Evolutionary conservation across 305 asterid genomes (phyloP), one percentile per base, ranked within the genome.

Genomic region (Rubia balearica): DNA sequence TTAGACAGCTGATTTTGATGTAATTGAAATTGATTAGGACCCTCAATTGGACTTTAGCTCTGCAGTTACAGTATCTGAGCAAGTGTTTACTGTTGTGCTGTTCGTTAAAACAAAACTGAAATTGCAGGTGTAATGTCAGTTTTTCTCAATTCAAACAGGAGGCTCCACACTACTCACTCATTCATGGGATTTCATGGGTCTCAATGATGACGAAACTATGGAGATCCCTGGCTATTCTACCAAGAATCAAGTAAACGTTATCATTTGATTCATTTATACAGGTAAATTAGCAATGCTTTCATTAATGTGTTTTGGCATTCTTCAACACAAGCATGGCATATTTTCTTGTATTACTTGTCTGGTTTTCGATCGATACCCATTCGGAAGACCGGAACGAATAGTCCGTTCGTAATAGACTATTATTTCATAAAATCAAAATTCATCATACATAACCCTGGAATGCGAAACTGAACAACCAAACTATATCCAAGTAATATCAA

Each of bases 131-230:
- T 93, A 66, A 94, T 93, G 74, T 90, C 96, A 14, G 98, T 93
- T 16, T 93, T 93, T 77, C 92, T 90, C 72, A 93, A 90, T 79
- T 78, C 80, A 43, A 89, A 75, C 82, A 88, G 97, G 80, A 82
- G 64, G 38, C 85, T 93, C 68, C 98, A 90, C 81, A 93, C 98
- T 11, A n/a, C n/a, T n/a, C n/a, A 90, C 97, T 56, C 98, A 91
- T 88, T 93, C 98, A 67, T 93, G 97, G 98, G 98, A 93, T 74
- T 93, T 93, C 75, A 89, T 93, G 94, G 98, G 97, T 70, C 92
- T 93, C 70, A 80, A 65, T 71, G 87, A 76, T 65, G 88, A 89
- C 79, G 95, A 89, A 80, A 83, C 95, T 70, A 90, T 89, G 98
- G 96, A 93, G 79, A 88, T 93, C 64, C 91, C 96, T 7, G 97